phyloP scores from a whole-genome alignment of 2,329 filamentous ascomycete genomes.

The Talaromyces sp. region DNA sequence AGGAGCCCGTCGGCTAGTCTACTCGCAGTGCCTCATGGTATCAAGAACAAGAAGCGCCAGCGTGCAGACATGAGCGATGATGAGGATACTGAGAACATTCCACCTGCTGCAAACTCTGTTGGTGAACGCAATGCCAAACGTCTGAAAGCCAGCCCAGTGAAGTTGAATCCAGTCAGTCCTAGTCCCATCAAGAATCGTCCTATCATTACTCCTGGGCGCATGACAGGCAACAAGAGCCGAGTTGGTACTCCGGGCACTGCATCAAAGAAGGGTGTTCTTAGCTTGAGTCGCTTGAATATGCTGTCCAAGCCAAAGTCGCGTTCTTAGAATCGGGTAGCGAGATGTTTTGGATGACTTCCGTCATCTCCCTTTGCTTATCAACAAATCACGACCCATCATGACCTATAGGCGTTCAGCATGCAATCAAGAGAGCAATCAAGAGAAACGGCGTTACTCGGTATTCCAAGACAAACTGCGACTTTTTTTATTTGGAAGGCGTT shows the following conservation, averaged over 20 bases:
- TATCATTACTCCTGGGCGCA: constrained; percentile 23
- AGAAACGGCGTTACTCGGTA: constrained; percentile 6
- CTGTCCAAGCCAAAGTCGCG: constrained; percentile 48
- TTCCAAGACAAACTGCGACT: not conserved
- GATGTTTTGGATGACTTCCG: not conserved
- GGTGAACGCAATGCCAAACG: constrained; percentile 37
- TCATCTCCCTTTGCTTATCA: not conserved
- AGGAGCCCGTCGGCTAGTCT: constrained; percentile 27
- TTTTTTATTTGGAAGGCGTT: not conserved
- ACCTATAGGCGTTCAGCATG: constrained; percentile 4
- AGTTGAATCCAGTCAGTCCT: constrained; percentile 26
- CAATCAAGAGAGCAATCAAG: not conserved
- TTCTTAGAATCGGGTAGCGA: constrained; percentile 24
- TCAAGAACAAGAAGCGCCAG: constrained; percentile 34
- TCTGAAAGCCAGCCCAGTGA: constrained; percentile 31
- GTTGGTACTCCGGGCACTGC: constrained; percentile 33
- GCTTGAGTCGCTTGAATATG: constrained; percentile 49
- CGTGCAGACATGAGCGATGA: constrained; percentile 17
- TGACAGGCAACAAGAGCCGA: constrained; percentile 30
- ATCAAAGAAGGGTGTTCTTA: constrained; percentile 38
- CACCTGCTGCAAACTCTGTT: constrained; percentile 27
- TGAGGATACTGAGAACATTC: constrained; percentile 22
- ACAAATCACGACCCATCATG: constrained; percentile 2
- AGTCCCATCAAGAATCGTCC: constrained; percentile 38
- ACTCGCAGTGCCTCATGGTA: constrained; percentile 39